Evolutionary conservation across 2,329 filamentous ascomycete species (phyloP), one percentile per base, ranked within the genome.

Genomic region (Hortaea sp.): DNA sequence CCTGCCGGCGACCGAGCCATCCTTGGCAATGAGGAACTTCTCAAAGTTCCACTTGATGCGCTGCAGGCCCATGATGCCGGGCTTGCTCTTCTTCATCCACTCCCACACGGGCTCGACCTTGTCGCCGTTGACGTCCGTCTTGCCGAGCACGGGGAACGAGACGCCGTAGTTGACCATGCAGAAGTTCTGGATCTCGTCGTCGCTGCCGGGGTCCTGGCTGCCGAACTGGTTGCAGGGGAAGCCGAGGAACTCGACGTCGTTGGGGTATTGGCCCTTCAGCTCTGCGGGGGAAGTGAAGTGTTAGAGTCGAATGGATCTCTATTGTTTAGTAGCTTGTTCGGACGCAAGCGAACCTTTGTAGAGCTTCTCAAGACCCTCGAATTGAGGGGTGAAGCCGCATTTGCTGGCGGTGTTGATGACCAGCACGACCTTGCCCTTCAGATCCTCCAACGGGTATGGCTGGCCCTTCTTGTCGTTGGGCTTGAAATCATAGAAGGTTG

Each of bases 191-290:
- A 84, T 68, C 62, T 88, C 80, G 6, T 74, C 69, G 37, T 81
- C 73, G 10, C 70, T 75, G 60, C 87, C 88, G 29, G 90, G 90
- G 64, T 97, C 92, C 70, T 98, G 92, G 56, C 71, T 69, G 62
- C 82, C 86, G 69, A 98, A 98, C 71, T 98, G 92, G 77, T 97
- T 98, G 82, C 90, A 97, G 48, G 92, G 92, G 73, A 98, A 97
- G 59, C 89, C 92, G 63, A 98, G 77, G 70, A 98, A 81, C 61
- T 81, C 75, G 66, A 98, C 92, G 54, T 87, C 80, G 32, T 9
- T 9, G 30, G 74, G 77, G 73, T 94, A 73, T 61, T 79, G 75
- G 55, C 73, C 73, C 58, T 79, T 80, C 63, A 95, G 61, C 43
- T 72, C 68, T 61, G 53, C 11, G 40, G 39, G 13, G 9, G 12